Conservation (phyloP, 257 asterid species). For the Osmanthus fragrans region DNA sequence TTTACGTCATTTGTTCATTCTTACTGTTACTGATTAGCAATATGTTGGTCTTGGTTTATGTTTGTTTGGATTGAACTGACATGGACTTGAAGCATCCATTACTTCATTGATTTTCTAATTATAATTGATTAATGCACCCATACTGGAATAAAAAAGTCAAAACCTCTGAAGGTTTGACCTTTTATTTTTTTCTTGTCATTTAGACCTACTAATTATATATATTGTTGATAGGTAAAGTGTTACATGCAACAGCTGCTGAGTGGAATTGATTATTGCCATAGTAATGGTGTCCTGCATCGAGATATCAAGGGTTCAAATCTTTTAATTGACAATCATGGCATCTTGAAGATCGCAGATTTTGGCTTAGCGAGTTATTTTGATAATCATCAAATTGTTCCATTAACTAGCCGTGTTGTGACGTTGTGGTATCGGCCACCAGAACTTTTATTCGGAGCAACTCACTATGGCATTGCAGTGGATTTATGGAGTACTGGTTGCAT, state of each 20-base stretch:
- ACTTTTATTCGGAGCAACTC: conserved; percentile 80
- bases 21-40: not conserved
- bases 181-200: conserved; percentile 1
- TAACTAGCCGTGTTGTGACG: conserved; percentile 95
- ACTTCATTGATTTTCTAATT: not conserved
- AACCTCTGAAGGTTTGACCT: not conserved
- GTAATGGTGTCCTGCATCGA: conserved; percentile 75
- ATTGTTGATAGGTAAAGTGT: conserved; percentile 63
- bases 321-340: conserved; percentile 68
- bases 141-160: conserved; percentile 2
- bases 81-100: conserved; percentile 6
- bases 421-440: conserved; percentile 99
- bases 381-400: conserved; percentile 47
- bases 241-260: conserved; percentile 85
- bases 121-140: not conserved
- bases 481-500: conserved; percentile 94
- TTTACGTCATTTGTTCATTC: conserved; percentile 11
- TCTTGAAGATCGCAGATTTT: conserved; percentile 90
- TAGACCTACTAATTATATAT: not conserved
- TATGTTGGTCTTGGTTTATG: conserved; percentile 3
- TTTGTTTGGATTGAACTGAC: not conserved
- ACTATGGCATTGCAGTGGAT: conserved; percentile 85
- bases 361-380: conserved; percentile 82
- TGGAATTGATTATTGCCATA: conserved; percentile 85
- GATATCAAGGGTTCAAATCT: conserved; percentile 93